Evolutionary conservation across 2,329 filamentous ascomycete genomes (phyloP), one percentile per base, ranked within the genome.

Genomic region (Aspergillus felis): DNA sequence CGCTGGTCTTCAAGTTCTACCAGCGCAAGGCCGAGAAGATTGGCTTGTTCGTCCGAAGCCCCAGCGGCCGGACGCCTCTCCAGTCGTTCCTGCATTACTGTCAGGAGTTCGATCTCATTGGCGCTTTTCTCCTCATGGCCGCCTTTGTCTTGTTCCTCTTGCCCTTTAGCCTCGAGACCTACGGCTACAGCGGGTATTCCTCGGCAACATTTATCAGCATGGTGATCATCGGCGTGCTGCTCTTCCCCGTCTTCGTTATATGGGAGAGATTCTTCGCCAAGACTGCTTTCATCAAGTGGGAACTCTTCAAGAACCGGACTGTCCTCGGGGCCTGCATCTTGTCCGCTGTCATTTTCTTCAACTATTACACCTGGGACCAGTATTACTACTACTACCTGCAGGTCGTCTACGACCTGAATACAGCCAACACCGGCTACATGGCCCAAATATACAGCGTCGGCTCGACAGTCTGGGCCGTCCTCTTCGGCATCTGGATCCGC

Each of bases 91-190:
- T 73, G 44, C 74, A 83, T 66, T 88, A 88, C 69, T 66, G 79
- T 17, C 74, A 82, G 50, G 82, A 89, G 63, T 87, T 90, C 59
- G 88, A 90, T 66, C 66, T 85, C 2, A 57, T 86, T 28, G 86
- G 87, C 20, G 76, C 86, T 22, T 58, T 87, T n/a, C 73, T 89
- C 1, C 76, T 89, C 44, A 81, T 82, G 53, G 78, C 75, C 1
- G 87, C 84, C 0, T 84, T 87, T 67, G 78, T 84, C 2, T 73
- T 89, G 3, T 83, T 90, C 68, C 79, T 90, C 3, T 78, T 91
- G 17, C 84, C 87, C 0, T 87, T 90, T 73, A 84, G 77, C 51
- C 76, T 90, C 20, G 70, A 76, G 51, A 63, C 66, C 14, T 69
- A 68, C 25, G 71, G 77, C 22, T 65, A 68, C 12, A 63, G 74